These are phyloP conservation scores for Aspergillus carbonarius DNA, from an alignment of 2,329 filamentous ascomycete genomes.

Conservation along the genomic window DNA sequence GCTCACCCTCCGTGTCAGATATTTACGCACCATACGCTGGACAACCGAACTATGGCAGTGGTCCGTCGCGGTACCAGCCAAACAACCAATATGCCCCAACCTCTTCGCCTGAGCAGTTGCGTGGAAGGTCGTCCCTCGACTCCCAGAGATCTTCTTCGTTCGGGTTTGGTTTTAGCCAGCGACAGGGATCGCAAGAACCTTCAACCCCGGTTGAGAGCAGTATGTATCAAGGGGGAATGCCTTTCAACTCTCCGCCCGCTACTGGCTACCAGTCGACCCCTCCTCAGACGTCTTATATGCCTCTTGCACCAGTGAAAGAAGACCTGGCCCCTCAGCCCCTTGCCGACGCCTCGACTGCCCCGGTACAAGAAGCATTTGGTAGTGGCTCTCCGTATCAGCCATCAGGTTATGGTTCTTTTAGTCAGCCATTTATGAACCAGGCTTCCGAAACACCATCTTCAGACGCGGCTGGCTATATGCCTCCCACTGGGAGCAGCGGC, in stretches of 20 bases:
- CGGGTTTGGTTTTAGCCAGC: conserved; percentile 33
- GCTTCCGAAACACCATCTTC: conserved; percentile 21
- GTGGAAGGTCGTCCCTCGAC: conserved; percentile 51
- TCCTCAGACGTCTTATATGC: conserved; percentile 38
- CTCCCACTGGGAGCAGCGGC: conserved; percentile 25
- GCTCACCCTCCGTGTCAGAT: conserved; percentile 73
- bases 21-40: conserved; percentile 63
- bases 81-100: conserved; percentile 47
- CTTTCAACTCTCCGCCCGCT: conserved; percentile 34
- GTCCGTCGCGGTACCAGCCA: conserved; percentile 46
- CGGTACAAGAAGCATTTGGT: conserved; percentile 24
- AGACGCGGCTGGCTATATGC: conserved; percentile 36
- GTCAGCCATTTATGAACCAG: conserved; percentile 20
- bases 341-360: conserved; percentile 14
- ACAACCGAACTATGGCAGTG: conserved; percentile 33
- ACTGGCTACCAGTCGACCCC: conserved; percentile 39
- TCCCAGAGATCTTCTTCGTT: conserved; percentile 45
- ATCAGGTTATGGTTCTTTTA: conserved; percentile 19
- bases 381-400: conserved; percentile 32
- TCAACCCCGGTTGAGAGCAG: conserved; percentile 34
- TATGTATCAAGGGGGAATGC: conserved; percentile 30
- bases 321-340: conserved; percentile 31
- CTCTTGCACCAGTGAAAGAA: conserved; percentile 43
- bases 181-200: conserved; percentile 40
- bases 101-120: conserved; percentile 53